These are phyloP conservation scores for Plectosphaerella sp. DNA, from an alignment of 2,329 filamentous ascomycete genomes.

Conservation along the genomic window DNA sequence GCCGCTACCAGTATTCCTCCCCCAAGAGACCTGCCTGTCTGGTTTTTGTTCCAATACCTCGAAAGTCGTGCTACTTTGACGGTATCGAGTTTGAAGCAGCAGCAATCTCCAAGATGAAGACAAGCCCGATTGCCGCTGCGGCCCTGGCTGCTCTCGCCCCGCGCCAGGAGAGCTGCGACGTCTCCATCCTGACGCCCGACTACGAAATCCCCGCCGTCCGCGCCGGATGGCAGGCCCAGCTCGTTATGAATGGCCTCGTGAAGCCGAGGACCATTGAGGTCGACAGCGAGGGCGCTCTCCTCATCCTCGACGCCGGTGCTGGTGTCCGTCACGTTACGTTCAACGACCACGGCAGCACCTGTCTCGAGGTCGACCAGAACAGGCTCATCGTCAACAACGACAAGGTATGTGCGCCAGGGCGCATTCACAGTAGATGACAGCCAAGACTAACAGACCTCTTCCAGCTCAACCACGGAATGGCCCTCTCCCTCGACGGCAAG, in stretches of 20 bases:
- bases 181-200: slow-evolving; percentile 25
- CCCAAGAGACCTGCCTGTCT: background rate
- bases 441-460: background rate
- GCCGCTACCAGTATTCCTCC: background rate
- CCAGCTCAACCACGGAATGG: slow-evolving; percentile 53
- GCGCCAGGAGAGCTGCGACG: slow-evolving; percentile 20
- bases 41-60: background rate
- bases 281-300: slow-evolving; percentile 37
- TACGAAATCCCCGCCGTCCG: slow-evolving; percentile 32
- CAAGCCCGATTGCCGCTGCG: slow-evolving; percentile 1
- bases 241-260: slow-evolving; percentile 34
- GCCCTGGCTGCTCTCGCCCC: slow-evolving; percentile 5
- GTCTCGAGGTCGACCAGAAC: slow-evolving; percentile 30
- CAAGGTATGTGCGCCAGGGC: slow-evolving; percentile 21
- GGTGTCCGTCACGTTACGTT: slow-evolving; percentile 37
- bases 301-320: slow-evolving; percentile 37
- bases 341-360: slow-evolving; percentile 35
- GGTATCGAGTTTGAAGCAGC: background rate
- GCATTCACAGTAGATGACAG: background rate
- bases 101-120: slow-evolving; percentile 5
- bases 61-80: background rate
- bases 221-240: slow-evolving; percentile 37
- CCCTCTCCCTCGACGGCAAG: slow-evolving; percentile 45
- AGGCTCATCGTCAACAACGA: slow-evolving; percentile 25
- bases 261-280: slow-evolving; percentile 41